Evolutionary conservation across 352 stramenopile species (phyloP), one percentile per base, ranked within the genome.

Genomic region (Salisapilia sapeloensis): DNA sequence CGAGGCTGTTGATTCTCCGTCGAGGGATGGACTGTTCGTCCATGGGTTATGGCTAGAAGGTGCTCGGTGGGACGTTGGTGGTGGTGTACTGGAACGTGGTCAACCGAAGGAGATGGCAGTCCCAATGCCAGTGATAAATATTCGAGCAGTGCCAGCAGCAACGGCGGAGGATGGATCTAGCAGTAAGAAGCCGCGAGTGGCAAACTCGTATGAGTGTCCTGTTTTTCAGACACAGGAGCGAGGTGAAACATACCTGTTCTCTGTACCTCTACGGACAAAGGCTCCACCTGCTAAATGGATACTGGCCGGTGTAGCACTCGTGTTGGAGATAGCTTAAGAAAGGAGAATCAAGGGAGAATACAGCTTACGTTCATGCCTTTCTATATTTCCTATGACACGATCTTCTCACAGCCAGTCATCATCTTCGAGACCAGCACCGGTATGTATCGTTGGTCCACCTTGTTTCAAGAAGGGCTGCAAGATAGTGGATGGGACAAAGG

Each of bases 141-240:
- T 60, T 35, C 71, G 82, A 15, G 81, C 79, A 3, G 51, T 84
- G 8, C 50, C 84, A 4, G 38, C 53, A 2, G 43, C 37, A 3
- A 52, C 42, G 29, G 77, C 70, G 25, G 60, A 69, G 14, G 14
- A 16, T 24, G 6, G 50, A 9, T 22, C 48, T n/a, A 13, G 25
- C 44, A 24, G 22, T 24, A 0, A 13, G 27, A 24, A 35, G 44
- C 20, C 40, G 29, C 1, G 22, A 27, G 39, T 11, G 12, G 24
- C 14, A 23, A 69, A 56, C 22, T 46, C 69, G 28, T 95, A 82
- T 34, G 57, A 80, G 20, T 96, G 84, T 35, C 84, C 83, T 5
- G 80, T 94, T 24, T 96, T 95, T 42, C 83, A 83, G 29, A 95
- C 83, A 6, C 77, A 93, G 35, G 67, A 92, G 46, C 69, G 84